These are phyloP conservation scores for Dendrocalamus sinicus DNA, from an alignment of 176 grass and related monocot species.

Conservation along the genomic window DNA sequence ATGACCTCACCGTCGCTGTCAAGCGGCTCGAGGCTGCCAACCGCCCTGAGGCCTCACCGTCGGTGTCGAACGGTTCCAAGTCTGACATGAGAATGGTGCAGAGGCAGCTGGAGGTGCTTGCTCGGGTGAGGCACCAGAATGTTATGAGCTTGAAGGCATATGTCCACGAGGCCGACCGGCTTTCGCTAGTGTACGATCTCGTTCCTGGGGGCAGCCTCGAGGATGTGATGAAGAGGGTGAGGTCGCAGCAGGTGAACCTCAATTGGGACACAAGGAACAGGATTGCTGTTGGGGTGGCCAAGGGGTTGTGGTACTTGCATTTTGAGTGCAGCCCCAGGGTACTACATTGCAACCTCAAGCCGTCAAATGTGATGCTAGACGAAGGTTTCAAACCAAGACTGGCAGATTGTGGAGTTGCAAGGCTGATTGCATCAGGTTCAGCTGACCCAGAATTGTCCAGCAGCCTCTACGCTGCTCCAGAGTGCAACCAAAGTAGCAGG, in stretches of 20 bases:
- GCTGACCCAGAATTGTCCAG: constrained; percentile 51
- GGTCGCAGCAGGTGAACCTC: constrained; percentile 73
- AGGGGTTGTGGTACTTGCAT: constrained; percentile 82
- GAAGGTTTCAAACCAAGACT: constrained; percentile 76
- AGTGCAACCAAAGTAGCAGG: constrained; percentile 89
- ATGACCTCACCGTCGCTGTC: constrained; percentile 70
- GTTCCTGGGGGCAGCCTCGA: constrained; percentile 77
- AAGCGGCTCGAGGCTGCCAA: constrained; percentile 50
- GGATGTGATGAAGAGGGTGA: constrained; percentile 86
- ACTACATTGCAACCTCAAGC: constrained; percentile 82
- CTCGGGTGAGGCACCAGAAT: constrained; percentile 74
- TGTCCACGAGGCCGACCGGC: constrained; percentile 66
- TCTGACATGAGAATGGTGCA: constrained; percentile 89
- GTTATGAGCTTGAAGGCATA: constrained; percentile 84
- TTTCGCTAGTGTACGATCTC: constrained; percentile 78
- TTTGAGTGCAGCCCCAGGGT: constrained; percentile 78
- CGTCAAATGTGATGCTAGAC: constrained; percentile 81
- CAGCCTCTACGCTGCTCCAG: constrained; percentile 67
- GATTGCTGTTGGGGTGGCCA: constrained; percentile 78
- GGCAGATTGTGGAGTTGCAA: constrained; percentile 71
- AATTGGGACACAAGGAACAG: constrained; percentile 78
- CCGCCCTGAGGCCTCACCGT: constrained; percentile 48
- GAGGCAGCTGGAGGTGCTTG: constrained; percentile 72
- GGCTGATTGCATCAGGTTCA: constrained; percentile 48
- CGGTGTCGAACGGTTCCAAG: constrained; percentile 47